Base-by-base conservation (phyloP, 192 early-diverging fungal species). In the Rhizoclosmatium sp. region DNA sequence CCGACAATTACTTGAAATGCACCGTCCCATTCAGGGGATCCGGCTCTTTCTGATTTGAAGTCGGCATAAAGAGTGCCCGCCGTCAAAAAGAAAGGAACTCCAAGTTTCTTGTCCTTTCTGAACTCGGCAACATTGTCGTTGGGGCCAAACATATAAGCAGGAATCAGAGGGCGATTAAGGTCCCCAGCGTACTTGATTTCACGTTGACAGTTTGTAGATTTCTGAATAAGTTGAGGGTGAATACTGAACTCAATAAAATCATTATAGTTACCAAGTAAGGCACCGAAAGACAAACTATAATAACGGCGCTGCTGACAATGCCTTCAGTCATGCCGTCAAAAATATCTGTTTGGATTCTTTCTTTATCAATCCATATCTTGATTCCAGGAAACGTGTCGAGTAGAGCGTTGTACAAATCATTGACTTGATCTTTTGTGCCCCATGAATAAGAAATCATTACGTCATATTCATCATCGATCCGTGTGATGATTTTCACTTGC, bases 151-250 rank as follows among this genome's bases (percentile, higher is more conserved):
- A 75, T 75, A 19, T 47, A 47, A 44, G 59, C 65, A 23, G 46
- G 46, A n/a, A 78, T 54, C 31, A 78, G 5, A 10, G 76, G 76
- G 46, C 71, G 71, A 9, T 61, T 7, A 4, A 78, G 44, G 45
- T 78, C 76, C 46, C 67, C 76, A 0, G 59, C 72, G 46, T 2
- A 75, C 2, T 60, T 75, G 59, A 75, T 60, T 62, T 75, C 72
- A 41, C 72, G 72, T 0, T 14, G 7, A 60, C 72, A 75, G 45
- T 75, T 75, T 19, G 3, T 2, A 12, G 72, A 75, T 3, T n/a
- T 62, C 72, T 31, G 31, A 31, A 31, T 31, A 31, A 31, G 0
- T n/a, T n/a, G n/a, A n/a, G n/a, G n/a, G n/a, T n/a, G n/a, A n/a
- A n/a, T n/a, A n/a, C n/a, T n/a, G n/a, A n/a, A n/a, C n/a, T n/a